Percentiles rank a stretch among this genome's conserved stretches.
phyloP scores from a whole-genome alignment of 2,329 filamentous ascomycete genomes.

The Ascochyta fabae region DNA sequence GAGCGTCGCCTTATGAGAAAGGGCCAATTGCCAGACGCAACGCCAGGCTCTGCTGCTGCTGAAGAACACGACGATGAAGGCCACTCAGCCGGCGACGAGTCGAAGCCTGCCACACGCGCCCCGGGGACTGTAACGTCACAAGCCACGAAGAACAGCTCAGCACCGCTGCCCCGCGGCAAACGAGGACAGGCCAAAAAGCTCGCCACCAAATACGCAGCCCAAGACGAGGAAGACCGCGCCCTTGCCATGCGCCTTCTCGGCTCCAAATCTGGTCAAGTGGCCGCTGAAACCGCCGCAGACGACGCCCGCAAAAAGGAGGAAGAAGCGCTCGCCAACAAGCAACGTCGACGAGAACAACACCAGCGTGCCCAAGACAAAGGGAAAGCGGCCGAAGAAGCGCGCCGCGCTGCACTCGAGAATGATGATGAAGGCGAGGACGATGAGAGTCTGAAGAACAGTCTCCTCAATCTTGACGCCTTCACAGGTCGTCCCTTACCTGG shows the following conservation, averaged over 20 bases:
- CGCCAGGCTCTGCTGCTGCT: slow-evolving; percentile 18
- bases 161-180: slow-evolving; percentile 68
- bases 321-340: slow-evolving; percentile 72
- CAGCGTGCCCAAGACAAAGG: slow-evolving; percentile 76
- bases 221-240: slow-evolving; percentile 91
- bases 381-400: slow-evolving; percentile 76
- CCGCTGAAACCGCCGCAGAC: slow-evolving; percentile 65
- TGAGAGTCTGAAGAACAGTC: slow-evolving; percentile 55
- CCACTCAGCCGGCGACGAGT: slow-evolving; percentile 29
- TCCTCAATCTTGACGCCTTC: slow-evolving; percentile 67
- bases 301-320: slow-evolving; percentile 74
- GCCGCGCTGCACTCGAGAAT: slow-evolving; percentile 53
- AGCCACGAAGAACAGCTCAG: slow-evolving; percentile 37
- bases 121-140: slow-evolving; percentile 39
- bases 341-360: slow-evolving; percentile 81
- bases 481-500: slow-evolving; percentile 79
- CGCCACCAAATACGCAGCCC: slow-evolving; percentile 86
- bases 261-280: slow-evolving; percentile 70
- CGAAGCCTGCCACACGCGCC: slow-evolving; percentile 22
- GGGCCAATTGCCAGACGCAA: slow-evolving; percentile 33
- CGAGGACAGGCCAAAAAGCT: slow-evolving; percentile 85
- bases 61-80: slow-evolving; percentile 43
- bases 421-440: slow-evolving; percentile 64
- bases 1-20: slow-evolving; percentile 50
- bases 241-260: slow-evolving; percentile 89